Evolutionary conservation across 805 yeast genomes (phyloP).

Genomic region (Cyberlindnera japonica): DNA sequence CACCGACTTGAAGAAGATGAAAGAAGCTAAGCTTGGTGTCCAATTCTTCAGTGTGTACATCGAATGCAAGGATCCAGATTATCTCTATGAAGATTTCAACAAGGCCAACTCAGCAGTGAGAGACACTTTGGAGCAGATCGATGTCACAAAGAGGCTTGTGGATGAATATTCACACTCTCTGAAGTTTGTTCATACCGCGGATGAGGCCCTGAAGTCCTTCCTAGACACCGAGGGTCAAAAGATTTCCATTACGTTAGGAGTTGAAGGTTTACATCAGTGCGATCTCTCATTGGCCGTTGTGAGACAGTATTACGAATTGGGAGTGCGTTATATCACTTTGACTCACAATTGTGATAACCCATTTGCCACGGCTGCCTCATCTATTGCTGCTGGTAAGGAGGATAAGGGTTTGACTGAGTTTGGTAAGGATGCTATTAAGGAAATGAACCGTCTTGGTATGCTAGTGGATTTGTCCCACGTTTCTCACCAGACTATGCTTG

Average conservation of each 20-base stretch:
- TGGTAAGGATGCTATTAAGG: conserved; percentile 40
- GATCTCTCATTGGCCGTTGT: conserved; percentile 47
- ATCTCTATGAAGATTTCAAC: conserved; percentile 42
- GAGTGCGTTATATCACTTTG: conserved; percentile 50
- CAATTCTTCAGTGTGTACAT: conserved; percentile 47
- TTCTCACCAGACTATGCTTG: conserved; percentile 44
- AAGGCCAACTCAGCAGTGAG: conserved; percentile 41
- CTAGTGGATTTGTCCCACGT: conserved; percentile 50
- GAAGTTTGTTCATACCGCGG: conserved; percentile 38
- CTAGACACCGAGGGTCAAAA: conserved; percentile 25
- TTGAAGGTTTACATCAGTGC: conserved; percentile 54
- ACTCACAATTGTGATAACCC: conserved; percentile 58
- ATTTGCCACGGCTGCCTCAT: conserved; percentile 52
- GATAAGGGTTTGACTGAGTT: conserved; percentile 42
- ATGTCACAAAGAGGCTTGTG: conserved; percentile 43
- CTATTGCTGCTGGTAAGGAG: conserved; percentile 41
- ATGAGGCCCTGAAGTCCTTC: conserved; percentile 38
- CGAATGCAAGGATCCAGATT: conserved; percentile 41
- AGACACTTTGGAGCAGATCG: conserved; percentile 53
- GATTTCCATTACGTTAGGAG: conserved; percentile 47
- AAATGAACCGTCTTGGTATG: conserved; percentile 53
- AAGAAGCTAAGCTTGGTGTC: conserved; percentile 43
- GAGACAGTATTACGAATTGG: conserved; percentile 45
- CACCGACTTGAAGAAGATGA: conserved; percentile 41
- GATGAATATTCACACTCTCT: conserved; percentile 37